Conservation (phyloP, 192 early-diverging fungal species). For the Paraglomus brasilianum region DNA sequence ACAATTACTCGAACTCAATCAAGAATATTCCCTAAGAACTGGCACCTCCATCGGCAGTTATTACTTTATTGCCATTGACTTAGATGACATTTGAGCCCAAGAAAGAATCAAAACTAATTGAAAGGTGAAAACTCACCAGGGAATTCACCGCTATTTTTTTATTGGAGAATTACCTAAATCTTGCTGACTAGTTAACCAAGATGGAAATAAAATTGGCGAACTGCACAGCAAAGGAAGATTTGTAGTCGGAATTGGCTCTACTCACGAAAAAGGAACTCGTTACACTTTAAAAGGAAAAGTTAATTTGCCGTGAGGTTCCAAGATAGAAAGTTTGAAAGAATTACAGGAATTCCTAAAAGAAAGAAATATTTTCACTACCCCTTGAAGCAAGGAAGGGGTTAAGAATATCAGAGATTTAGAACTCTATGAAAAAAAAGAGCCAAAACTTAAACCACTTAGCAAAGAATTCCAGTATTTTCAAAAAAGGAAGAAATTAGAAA, state of each 20-base stretch:
- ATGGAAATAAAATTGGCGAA: neutral
- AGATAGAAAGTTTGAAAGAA: neutral
- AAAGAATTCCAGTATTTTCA: too few relatives aligned
- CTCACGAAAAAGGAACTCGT: neutral
- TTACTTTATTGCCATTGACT: slow-evolving; percentile 7
- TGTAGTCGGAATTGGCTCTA: neutral
- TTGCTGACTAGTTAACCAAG: neutral
- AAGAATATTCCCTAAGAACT: neutral
- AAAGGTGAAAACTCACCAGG: neutral
- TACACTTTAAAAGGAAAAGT: slow-evolving; percentile 1
- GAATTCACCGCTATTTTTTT: neutral
- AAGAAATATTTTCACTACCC: neutral
- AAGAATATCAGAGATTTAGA: neutral
- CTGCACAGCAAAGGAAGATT: neutral
- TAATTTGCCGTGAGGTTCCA: neutral
- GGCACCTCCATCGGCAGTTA: neutral
- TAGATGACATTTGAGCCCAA: neutral
- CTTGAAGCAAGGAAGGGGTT: neutral
- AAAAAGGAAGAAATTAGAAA: neutral
- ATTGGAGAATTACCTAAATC: neutral
- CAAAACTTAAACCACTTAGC: too few relatives aligned
- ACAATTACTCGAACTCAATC: too few relatives aligned
- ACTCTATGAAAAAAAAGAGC: too few relatives aligned
- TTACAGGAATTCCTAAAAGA: neutral
- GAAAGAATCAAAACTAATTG: neutral